Evolutionary conservation across 208 protist species (phyloP), one percentile per base, ranked within the genome.

Genomic region (Jaenimonas drosophilae): DNA sequence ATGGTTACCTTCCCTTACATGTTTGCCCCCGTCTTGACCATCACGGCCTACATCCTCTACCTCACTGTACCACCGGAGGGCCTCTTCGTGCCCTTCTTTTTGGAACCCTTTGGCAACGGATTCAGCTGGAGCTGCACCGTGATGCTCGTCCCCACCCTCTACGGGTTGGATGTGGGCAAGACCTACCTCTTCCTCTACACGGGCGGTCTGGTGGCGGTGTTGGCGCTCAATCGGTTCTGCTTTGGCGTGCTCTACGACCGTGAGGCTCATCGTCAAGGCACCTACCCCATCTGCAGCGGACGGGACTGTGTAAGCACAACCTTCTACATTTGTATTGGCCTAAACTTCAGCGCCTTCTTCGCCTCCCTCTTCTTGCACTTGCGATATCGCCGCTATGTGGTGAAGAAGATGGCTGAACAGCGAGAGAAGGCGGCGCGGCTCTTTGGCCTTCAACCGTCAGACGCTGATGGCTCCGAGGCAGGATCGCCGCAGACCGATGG

Each of bases 151-250:
- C 70, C 63, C 9, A 54, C 54, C 1, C 2, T 85, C 9, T 85
- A 76, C 31, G 60, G 70, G 16, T 68, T 74, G 56, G 70, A 85
- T 36, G 70, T 76, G 14, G 76, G 75, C 31, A 84, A 84, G 66
- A 65, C 78, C 63, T 84, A 84, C 64, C 76, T 76, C 57, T 78
- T 85, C 27, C 61, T 74, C 52, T 85, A 68, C 44, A 62, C 61
- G 4, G 66, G 72, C 25, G 72, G 51, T 39, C 59, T 77, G 29
- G 49, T 71, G 3, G 60, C 72, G 7, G 68, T 72, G 5, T 73
- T 86, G 34, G 64, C 63, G 19, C 59, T 80, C 36, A 86, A 81
- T 48, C 64, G 61, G 23, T 80, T 78, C 29, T 65, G 58, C 47
- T 86, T 76, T 47, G 76, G 76, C 23, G 59, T 71, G 57, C 53